phyloP scores from a whole-genome alignment of 108 stramenopile genomes.

The Nitzschia sp. region DNA sequence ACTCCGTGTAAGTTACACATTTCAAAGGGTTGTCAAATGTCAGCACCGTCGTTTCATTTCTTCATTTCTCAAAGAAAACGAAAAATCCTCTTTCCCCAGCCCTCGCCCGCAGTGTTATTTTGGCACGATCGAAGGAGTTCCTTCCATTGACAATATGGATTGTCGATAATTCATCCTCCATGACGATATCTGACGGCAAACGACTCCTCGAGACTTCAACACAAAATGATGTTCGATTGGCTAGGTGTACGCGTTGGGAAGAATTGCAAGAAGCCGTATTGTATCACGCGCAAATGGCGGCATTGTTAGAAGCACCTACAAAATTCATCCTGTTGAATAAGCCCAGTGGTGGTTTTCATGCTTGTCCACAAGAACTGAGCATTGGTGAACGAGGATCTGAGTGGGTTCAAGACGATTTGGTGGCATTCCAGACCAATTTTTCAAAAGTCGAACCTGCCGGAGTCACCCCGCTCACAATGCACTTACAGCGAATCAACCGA shows the following conservation, averaged over 20 bases:
- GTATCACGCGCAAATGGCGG: slow-evolving; percentile 70
- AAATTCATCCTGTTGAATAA: slow-evolving; percentile 65
- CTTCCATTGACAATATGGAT: slow-evolving; percentile 46
- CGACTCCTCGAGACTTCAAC: slow-evolving; percentile 23
- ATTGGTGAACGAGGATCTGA: slow-evolving; percentile 51
- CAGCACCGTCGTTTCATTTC: too few relatives aligned
- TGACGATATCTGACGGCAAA: slow-evolving; percentile 68
- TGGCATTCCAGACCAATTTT: slow-evolving; percentile 35
- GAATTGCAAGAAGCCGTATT: slow-evolving; percentile 64
- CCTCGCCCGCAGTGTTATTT: slow-evolving; percentile 20
- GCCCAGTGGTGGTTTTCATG: slow-evolving; percentile 22
- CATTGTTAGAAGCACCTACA: slow-evolving; percentile 59
- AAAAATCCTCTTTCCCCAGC: slow-evolving; percentile 4
- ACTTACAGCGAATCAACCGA: slow-evolving; percentile 45
- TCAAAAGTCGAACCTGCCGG: slow-evolving; percentile 48
- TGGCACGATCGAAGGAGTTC: slow-evolving; percentile 20
- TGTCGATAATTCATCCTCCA: slow-evolving; percentile 69
- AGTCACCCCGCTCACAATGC: slow-evolving; percentile 60
- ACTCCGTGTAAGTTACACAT: slow-evolving; percentile 16
- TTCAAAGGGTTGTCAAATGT: not conserved
- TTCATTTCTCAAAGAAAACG: too few relatives aligned
- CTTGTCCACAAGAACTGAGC: slow-evolving; percentile 49
- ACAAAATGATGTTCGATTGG: slow-evolving; percentile 22
- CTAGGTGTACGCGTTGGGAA: slow-evolving; percentile 69
- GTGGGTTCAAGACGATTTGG: slow-evolving; percentile 34